Evolutionary conservation across 2,329 filamentous ascomycete species (phyloP).

Genomic region (Phaeoacremonium minimum): DNA sequence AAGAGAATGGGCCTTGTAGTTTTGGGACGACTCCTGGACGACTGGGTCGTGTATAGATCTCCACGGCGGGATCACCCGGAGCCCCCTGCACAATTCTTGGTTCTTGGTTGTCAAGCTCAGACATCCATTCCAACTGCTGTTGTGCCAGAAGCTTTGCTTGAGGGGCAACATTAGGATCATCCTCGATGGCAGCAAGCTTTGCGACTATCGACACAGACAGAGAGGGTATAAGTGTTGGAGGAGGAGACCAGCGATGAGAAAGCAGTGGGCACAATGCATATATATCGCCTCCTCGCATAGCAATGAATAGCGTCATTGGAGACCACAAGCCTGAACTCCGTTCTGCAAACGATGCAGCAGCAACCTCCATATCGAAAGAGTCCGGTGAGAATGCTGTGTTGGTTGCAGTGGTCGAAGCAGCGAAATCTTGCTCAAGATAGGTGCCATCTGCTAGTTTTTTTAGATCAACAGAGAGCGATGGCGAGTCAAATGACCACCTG

Average conservation of each 20-base stretch:
- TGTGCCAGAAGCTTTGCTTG: slow-evolving; percentile 53
- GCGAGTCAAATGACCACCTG: slow-evolving; percentile 81
- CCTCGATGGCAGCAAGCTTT: slow-evolving; percentile 60
- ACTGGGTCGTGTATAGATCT: slow-evolving; percentile 53
- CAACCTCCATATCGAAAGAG: slow-evolving; percentile 88
- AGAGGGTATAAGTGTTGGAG: slow-evolving; percentile 72
- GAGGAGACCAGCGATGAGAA: slow-evolving; percentile 79
- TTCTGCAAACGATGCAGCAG: slow-evolving; percentile 74
- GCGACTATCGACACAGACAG: slow-evolving; percentile 79
- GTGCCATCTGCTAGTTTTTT: slow-evolving; percentile 84
- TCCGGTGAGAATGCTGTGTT: slow-evolving; percentile 86
- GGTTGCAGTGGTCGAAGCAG: slow-evolving; percentile 67
- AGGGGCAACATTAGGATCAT: slow-evolving; percentile 49
- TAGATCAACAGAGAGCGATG: slow-evolving; percentile 79
- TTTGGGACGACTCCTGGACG: slow-evolving; percentile 55
- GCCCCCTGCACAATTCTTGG: slow-evolving; percentile 48
- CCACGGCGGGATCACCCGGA: slow-evolving; percentile 42
- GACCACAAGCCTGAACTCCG: slow-evolving; percentile 78
- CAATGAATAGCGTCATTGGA: slow-evolving; percentile 92
- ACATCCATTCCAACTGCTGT: slow-evolving; percentile 65
- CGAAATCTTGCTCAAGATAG: slow-evolving; percentile 77
- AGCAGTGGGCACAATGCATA: slow-evolving; percentile 91
- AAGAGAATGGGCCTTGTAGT: slow-evolving; percentile 58
- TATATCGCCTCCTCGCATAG: slow-evolving; percentile 90
- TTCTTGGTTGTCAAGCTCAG: slow-evolving; percentile 60